Evolutionary conservation across 176 grass and related monocot species (phyloP).

Genomic region (Bromus sterilis): DNA sequence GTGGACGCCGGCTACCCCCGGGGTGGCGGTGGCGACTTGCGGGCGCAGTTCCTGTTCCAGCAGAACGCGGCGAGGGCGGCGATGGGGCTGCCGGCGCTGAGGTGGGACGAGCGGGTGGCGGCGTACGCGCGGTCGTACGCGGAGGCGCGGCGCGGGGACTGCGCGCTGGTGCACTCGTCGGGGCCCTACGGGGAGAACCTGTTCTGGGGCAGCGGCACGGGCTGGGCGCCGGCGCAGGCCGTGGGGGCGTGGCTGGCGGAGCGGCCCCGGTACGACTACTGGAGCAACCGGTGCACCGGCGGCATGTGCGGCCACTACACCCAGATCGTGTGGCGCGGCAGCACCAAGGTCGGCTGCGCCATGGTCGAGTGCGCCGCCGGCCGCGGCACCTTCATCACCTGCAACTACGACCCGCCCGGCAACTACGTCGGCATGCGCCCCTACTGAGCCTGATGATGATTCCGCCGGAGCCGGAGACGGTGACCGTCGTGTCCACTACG

Average conservation of each 20-base stretch:
- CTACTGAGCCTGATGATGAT: slow-evolving; percentile 33
- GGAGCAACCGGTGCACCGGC: slow-evolving; percentile 52
- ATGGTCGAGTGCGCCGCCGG: slow-evolving; percentile 39
- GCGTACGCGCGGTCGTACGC: slow-evolving; percentile 61
- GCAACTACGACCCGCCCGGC: slow-evolving; percentile 74
- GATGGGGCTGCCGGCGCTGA: slow-evolving; percentile 34
- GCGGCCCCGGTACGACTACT: slow-evolving; percentile 53
- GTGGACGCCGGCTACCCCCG: neutral
- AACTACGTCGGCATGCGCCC: slow-evolving; percentile 65
- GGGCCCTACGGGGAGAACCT: slow-evolving; percentile 85
- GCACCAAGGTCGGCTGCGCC: slow-evolving; percentile 36
- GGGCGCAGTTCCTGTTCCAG: slow-evolving; percentile 39
- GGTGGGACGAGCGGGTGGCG: slow-evolving; percentile 51
- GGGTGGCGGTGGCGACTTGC: neutral
- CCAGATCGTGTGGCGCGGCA: slow-evolving; percentile 61
- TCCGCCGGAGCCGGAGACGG: neutral
- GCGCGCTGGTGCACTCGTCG: slow-evolving; percentile 67
- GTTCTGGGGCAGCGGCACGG: slow-evolving; percentile 70
- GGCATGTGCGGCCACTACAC: slow-evolving; percentile 85
- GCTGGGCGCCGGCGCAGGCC: slow-evolving; percentile 51
- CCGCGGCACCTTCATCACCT: slow-evolving; percentile 51
- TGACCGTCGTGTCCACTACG: too few relatives aligned
- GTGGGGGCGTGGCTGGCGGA: slow-evolving; percentile 63
- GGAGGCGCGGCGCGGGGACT: slow-evolving; percentile 47
- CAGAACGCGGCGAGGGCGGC: slow-evolving; percentile 49